Conservation (phyloP, 345 rosid species). For the Populus davidiana region DNA sequence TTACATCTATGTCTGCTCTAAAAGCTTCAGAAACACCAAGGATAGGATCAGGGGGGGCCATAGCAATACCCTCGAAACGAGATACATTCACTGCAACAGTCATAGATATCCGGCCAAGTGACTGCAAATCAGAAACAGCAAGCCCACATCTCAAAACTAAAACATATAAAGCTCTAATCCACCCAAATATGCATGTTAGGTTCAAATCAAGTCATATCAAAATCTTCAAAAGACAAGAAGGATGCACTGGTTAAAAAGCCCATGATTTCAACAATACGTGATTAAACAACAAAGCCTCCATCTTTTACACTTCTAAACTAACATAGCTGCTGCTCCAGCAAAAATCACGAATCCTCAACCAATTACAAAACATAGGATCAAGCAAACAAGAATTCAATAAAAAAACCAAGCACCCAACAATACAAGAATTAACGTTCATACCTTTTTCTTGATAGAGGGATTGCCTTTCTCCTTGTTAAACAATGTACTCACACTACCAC, state of each 20-base stretch:
- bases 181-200: neutral
- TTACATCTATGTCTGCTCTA: slow-evolving; percentile 68
- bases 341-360: neutral
- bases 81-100: slow-evolving; percentile 58
- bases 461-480: slow-evolving; percentile 32
- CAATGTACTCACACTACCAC: slow-evolving; percentile 23
- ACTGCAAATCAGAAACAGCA: slow-evolving; percentile 44
- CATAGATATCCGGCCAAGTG: slow-evolving; percentile 61
- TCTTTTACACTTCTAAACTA: neutral
- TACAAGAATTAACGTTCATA: slow-evolving; percentile 1
- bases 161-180: neutral
- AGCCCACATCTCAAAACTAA: neutral
- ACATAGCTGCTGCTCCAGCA: neutral
- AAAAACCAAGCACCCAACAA: neutral
- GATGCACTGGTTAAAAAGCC: neutral
- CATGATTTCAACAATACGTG: neutral
- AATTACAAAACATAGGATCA: neutral
- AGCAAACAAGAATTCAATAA: neutral
- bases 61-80: slow-evolving; percentile 76
- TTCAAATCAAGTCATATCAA: neutral
- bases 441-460: slow-evolving; percentile 52
- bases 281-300: neutral
- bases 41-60: slow-evolving; percentile 99
- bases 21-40: slow-evolving; percentile 97
- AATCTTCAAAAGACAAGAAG: neutral